Evolutionary conservation across 2,329 filamentous ascomycete species (phyloP), one percentile per base, ranked within the genome.

Genomic region (Magnaporthiopsis incrustans): DNA sequence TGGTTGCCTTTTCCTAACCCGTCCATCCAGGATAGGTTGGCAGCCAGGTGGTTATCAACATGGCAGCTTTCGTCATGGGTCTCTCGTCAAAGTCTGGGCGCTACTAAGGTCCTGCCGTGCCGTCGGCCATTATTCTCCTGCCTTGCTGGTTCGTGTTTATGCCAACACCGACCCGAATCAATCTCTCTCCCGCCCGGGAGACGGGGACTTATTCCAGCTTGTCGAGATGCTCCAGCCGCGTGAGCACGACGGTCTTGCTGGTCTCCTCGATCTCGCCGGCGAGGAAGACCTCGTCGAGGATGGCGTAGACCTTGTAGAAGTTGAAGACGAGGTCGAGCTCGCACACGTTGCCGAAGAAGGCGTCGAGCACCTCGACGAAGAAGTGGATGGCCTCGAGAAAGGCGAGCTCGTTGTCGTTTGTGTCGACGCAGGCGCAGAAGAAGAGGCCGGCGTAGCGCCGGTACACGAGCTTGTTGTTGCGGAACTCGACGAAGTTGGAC

Each of bases 351-450:
- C 95, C 95, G 77, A 99, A 99, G 79, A 99, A 99, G 73, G 93
- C 88, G 82, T 99, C 95, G 71, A 99, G 84, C 67, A 99, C 95
- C 81, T 99, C 95, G 71, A 99, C 95, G 73, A 99, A 99, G 82
- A 99, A 99, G 79, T 99, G 95, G 73, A 99, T 97, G 8, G 93
- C 95, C 79, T 99, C 95, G 66, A 99, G 84, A 73, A 92, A 98
- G 32, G 95, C 94, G 66, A 99, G 82, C 81, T 99, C 95, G 78
- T 98, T 99, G 78, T 99, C 95, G 77, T 97, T 98, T 62, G 94
- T 96, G 78, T 99, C 95, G 74, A 99, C 95, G 78, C 95, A 98
- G 63, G 93, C 96, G 82, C 95, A 99, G 82, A 99, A 99, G 85
- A 99, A 99, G 65, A 99, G 87, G 0, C 95, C 95, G 0, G 95